Conservation (phyloP, 352 stramenopile genomes). For the Globisporangium camurandrum region DNA sequence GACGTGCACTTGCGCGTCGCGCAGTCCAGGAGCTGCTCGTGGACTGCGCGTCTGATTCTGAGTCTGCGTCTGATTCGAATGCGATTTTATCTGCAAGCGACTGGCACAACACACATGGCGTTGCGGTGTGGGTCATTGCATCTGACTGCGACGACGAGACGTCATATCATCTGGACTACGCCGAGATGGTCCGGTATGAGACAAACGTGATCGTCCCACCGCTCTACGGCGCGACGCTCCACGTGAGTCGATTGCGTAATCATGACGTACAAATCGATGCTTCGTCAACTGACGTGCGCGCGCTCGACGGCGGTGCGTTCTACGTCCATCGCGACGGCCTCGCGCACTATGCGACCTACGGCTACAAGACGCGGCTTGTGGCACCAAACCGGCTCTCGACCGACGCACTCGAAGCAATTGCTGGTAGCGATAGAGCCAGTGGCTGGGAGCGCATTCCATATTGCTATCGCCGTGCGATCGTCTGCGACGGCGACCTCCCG, state of each 20-base stretch:
- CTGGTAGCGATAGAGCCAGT: conserved; percentile 13
- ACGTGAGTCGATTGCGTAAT: conserved; percentile 49
- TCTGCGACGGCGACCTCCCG: conserved; percentile 63
- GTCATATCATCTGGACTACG: conserved; percentile 40
- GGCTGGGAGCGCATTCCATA: conserved; percentile 47
- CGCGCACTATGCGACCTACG: conserved; percentile 48
- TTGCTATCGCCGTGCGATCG: conserved; percentile 43
- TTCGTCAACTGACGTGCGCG: conserved; percentile 6
- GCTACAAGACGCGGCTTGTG: conserved; percentile 50
- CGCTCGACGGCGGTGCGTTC: conserved; percentile 50
- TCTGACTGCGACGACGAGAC: conserved; percentile 31
- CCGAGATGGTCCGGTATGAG: conserved; percentile 38
- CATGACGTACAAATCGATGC: background rate
- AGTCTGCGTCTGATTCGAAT: no score
- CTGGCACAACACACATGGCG: conserved; percentile 18
- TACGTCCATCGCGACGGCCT: conserved; percentile 43
- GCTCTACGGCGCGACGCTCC: conserved; percentile 67
- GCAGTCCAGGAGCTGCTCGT: conserved; percentile 56
- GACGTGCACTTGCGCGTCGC: conserved; percentile 21
- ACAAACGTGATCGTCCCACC: conserved; percentile 38
- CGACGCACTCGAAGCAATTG: conserved; percentile 31
- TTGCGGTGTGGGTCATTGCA: conserved; percentile 39
- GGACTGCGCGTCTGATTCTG: conserved; percentile 5
- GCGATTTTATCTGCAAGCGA: conserved; percentile 7
- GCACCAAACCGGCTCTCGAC: conserved; percentile 32